Percentiles rank a stretch among this genome's conserved stretches.
Conservation (phyloP, 129 eudicot species). For the Deinandra increscens region DNA sequence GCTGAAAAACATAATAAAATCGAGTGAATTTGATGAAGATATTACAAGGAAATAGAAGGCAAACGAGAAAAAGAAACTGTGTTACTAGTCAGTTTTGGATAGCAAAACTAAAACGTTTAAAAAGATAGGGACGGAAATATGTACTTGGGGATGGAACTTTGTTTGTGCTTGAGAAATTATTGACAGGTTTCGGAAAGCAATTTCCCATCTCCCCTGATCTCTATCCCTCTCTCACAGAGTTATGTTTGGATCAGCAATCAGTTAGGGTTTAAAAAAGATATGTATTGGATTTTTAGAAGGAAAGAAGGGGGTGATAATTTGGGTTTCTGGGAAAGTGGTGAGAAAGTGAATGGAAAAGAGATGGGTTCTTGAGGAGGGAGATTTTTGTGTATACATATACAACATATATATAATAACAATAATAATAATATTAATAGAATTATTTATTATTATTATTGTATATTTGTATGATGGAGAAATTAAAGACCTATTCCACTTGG, state of each 20-base stretch:
- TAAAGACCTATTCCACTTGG: slow-evolving; percentile 34
- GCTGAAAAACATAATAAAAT: neutral
- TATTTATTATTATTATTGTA: neutral
- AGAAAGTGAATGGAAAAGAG: slow-evolving; percentile 36
- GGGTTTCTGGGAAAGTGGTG: slow-evolving; percentile 39
- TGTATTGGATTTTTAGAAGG: slow-evolving; percentile 7
- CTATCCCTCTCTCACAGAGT: neutral
- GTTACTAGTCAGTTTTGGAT: no score
- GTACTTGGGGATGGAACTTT: slow-evolving; percentile 42
- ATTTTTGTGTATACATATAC: slow-evolving; percentile 12
- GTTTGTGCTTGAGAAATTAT: slow-evolving; percentile 34
- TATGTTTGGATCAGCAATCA: slow-evolving; percentile 4
- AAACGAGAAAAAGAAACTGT: no score
- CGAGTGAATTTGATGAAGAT: neutral
- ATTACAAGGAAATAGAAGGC: no score
- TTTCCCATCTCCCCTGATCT: slow-evolving; percentile 62
- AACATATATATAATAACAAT: neutral
- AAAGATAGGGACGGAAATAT: no score
- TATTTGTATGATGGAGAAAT: slow-evolving; percentile 1
- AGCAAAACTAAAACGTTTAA: no score
- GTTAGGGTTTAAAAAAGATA: neutral
- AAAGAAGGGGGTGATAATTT: neutral
- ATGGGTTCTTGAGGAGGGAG: neutral
- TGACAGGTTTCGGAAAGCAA: slow-evolving; percentile 60
- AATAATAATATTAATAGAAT: no score